phyloP scores from a whole-genome alignment of 495 filamentous ascomycete species.

The Hamigera avellanea region DNA sequence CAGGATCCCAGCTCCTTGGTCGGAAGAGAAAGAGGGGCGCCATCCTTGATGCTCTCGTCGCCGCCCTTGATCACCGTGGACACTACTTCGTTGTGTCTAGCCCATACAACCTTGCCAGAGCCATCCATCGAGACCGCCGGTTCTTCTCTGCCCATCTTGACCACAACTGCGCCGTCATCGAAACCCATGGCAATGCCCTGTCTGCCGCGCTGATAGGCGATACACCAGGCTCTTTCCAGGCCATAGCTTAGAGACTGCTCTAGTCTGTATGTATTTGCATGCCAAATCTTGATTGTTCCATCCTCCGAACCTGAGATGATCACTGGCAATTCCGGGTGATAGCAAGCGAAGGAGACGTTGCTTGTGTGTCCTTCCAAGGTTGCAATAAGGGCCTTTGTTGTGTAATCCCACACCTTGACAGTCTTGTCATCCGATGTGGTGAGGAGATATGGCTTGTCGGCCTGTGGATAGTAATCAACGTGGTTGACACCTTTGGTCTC shows the following conservation, averaged over 20 bases:
- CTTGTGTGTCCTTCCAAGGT: slow-evolving; percentile 95
- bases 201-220: slow-evolving; percentile 83
- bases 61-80: slow-evolving; percentile 91
- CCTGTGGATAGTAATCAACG: slow-evolving; percentile 93
- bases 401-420: slow-evolving; percentile 97
- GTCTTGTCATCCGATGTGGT: slow-evolving; percentile 93
- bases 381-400: slow-evolving; percentile 91
- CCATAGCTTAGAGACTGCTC: slow-evolving; percentile 95
- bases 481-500: slow-evolving; percentile 98
- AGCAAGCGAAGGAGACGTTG: slow-evolving; percentile 98
- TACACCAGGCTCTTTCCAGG: slow-evolving; percentile 94
- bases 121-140: slow-evolving; percentile 95
- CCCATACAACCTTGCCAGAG: slow-evolving; percentile 93
- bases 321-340: slow-evolving; percentile 91
- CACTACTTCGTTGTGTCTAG: slow-evolving; percentile 84
- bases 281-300: slow-evolving; percentile 97
- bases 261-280: slow-evolving; percentile 89
- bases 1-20: slow-evolving; percentile 92
- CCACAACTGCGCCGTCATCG: slow-evolving; percentile 93
- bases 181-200: slow-evolving; percentile 94
- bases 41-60: slow-evolving; percentile 76
- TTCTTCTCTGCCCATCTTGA: slow-evolving; percentile 95
- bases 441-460: slow-evolving; percentile 93
- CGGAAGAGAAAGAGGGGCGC: slow-evolving; percentile 69
- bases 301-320: slow-evolving; percentile 99